Percentiles rank a stretch among this genome's conserved stretches.
Conservation (phyloP, 1,139 yeast genomes). For the Debaryomyces sp. region DNA sequence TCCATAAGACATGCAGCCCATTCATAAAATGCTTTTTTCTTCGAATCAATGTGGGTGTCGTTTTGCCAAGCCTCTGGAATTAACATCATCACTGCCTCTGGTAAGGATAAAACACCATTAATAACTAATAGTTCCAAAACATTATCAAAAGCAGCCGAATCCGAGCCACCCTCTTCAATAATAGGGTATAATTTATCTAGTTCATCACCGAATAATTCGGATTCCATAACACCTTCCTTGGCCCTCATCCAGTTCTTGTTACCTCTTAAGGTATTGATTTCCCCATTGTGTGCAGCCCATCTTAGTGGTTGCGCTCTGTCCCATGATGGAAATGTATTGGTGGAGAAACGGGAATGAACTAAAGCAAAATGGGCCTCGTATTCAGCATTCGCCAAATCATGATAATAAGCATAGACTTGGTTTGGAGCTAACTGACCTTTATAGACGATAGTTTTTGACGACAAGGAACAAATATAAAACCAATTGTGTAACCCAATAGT, state of each 20-base stretch:
- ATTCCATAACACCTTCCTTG: slow-evolving; percentile 94
- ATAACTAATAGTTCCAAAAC: slow-evolving; percentile 89
- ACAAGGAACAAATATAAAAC: slow-evolving; percentile 95
- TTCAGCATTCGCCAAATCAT: slow-evolving; percentile 88
- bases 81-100: slow-evolving; percentile 96
- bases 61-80: slow-evolving; percentile 99
- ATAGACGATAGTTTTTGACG: slow-evolving; percentile 88
- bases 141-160: slow-evolving; percentile 98
- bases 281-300: slow-evolving; percentile 99
- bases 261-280: slow-evolving; percentile 94
- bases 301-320: slow-evolving; percentile 98
- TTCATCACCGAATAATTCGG: slow-evolving; percentile 86
- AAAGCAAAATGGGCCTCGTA: slow-evolving; percentile 95
- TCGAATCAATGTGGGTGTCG: slow-evolving; percentile 82
- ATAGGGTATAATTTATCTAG: slow-evolving; percentile 90
- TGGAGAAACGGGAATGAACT: slow-evolving; percentile 96
- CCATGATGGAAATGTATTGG: slow-evolving; percentile 99
- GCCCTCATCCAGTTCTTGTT: slow-evolving; percentile 99
- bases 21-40: slow-evolving; percentile 92
- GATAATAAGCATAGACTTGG: slow-evolving; percentile 93
- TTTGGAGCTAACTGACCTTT: slow-evolving; percentile 97
- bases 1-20: slow-evolving; percentile 99
- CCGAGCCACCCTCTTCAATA: slow-evolving; percentile 98
- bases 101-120: slow-evolving; percentile 88
- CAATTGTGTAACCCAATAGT: slow-evolving; percentile 93